A percentile compares a stretch with the other conserved stretches of the same genome.
These are phyloP conservation scores for Penicillium subrubescens DNA, from an alignment of 495 filamentous ascomycete species.

Conservation along the genomic window DNA sequence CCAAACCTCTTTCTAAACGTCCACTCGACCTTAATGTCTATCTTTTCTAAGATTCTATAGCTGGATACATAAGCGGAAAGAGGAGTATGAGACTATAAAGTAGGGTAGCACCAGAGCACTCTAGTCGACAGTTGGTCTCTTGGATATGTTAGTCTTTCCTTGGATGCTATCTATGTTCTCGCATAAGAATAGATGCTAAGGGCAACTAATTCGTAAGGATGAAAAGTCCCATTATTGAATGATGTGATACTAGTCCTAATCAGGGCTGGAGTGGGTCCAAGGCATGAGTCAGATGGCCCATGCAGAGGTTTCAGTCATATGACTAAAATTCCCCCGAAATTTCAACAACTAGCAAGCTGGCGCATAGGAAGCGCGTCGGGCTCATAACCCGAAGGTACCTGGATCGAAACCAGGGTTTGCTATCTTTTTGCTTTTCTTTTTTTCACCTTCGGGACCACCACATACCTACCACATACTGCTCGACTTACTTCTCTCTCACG, in stretches of 20 bases:
- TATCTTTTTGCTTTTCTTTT: not conserved
- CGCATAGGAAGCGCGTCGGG: conserved; percentile 11
- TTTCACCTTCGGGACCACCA: not conserved
- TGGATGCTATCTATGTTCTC: no score
- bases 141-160: no score
- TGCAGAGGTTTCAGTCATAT: not conserved
- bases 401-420: conserved; percentile 11
- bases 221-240: not conserved
- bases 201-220: no score
- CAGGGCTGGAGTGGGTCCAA: not conserved
- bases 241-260: not conserved
- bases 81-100: no score
- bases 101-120: no score
- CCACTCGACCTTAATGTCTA: no score
- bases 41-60: no score
- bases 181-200: no score
- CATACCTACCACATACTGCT: not conserved
- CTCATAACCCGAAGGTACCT: conserved; percentile 11
- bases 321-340: not conserved
- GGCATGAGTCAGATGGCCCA: not conserved
- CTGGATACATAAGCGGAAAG: no score
- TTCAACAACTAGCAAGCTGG: conserved; percentile 3
- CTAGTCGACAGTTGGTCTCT: no score
- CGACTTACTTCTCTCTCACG: not conserved
- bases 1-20: no score